A percentile compares a stretch with the other conserved stretches of the same genome.
phyloP scores from a whole-genome alignment of 2,329 filamentous ascomycete genomes.

The Eurotiales sp. region DNA sequence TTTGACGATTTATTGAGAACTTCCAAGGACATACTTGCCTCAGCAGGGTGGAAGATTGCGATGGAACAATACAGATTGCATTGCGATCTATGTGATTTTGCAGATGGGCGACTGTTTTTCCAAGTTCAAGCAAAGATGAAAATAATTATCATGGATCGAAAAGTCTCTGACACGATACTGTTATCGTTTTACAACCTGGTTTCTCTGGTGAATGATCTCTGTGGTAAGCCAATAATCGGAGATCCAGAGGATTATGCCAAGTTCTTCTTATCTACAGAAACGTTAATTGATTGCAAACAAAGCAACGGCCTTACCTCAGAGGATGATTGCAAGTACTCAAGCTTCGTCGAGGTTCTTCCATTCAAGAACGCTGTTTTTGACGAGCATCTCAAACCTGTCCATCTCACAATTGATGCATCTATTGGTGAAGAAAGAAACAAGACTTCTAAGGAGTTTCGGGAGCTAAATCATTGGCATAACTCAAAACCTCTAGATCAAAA shows the following conservation, averaged over 20 bases:
- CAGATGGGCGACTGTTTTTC: background rate
- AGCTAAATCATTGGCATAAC: conserved; percentile 24
- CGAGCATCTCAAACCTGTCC: conserved; percentile 1
- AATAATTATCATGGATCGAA: background rate
- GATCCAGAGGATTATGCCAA: background rate
- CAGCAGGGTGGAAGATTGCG: background rate
- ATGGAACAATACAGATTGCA: background rate
- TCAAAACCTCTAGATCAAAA: conserved; percentile 21
- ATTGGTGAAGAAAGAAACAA: background rate
- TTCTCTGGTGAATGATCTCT: background rate
- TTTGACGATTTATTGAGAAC: background rate
- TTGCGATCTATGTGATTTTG: background rate
- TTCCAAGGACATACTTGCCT: background rate
- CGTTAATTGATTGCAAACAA: background rate
- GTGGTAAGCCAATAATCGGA: background rate
- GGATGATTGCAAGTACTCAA: background rate
- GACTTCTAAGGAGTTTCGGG: background rate
- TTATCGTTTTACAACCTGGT: background rate
- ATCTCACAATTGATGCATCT: background rate
- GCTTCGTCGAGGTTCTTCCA: background rate
- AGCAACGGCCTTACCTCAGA: background rate
- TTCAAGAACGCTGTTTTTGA: conserved; percentile 4
- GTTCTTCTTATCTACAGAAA: background rate
- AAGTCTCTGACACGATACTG: background rate
- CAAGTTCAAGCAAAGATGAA: background rate